Evolutionary conservation across 805 yeast species (phyloP), one percentile per base, ranked within the genome.

Genomic region (Zygotorulaspora chibaensis): DNA sequence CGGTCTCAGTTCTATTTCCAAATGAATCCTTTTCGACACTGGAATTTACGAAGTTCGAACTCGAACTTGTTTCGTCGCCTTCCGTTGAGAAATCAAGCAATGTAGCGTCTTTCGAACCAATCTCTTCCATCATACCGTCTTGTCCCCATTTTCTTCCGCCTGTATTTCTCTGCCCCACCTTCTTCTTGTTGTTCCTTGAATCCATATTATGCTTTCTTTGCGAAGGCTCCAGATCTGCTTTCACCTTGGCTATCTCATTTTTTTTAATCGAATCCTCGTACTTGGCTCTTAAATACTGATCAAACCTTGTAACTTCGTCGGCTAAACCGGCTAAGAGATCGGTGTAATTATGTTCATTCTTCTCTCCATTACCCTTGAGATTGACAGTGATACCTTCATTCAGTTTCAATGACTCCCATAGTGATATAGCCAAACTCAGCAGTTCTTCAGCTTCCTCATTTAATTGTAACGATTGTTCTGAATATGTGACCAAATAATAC

Each of bases 101-200:
- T 0, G 66, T 63, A 10, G 68, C 67, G 15, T 70, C 75, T 16
- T 62, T 68, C 9, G 63, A 71, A 8, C 35, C 28, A 11, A 65
- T 67, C 28, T 79, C 84, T 40, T 71, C 72, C 40, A 69, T 72
- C 27, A 67, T 53, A 6, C 89, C 90, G 56, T 81, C 84, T 26
- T 76, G 76, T 20, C 77, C 82, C 87, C 87, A 83, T 57, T 75
- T 80, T 57, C 91, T 59, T 70, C 63, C 65, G n/a, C 56, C 72
- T 59, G 79, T 77, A 45, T 57, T 60, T 11, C 54, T 43, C 26
- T 57, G 51, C 30, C 50, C 35, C 37, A 53, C 46, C 34, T 54
- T 46, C 30, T 50, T 57, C 31, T 51, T 48, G 3, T 13, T 42
- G 36, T 49, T 50, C 6, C 40, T 46, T 20, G 43, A 29, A n/a